Evolutionary conservation across 2,329 filamentous ascomycete genomes (phyloP), one percentile per base, ranked within the genome.

Genomic region (Biscogniauxia mediterranea): DNA sequence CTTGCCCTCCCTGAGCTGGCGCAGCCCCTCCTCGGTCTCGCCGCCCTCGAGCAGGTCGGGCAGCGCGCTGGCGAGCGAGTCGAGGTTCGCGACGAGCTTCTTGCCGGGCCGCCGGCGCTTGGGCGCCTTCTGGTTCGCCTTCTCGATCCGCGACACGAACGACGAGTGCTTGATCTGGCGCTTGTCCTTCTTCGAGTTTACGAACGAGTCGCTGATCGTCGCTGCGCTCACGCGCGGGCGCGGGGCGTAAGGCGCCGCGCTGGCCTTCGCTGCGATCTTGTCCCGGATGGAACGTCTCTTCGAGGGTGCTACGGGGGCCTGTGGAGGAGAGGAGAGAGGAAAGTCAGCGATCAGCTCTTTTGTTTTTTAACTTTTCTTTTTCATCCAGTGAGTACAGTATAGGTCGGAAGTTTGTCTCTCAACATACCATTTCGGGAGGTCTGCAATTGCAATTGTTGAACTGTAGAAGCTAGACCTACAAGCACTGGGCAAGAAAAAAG

Each of bases 111-210:
- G 78, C 66, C 90, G 81, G 7, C 87, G 83, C 74, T 89, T 89
- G n/a, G 82, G 79, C 8, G 82, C 75, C 71, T 83, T 86, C 58
- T 75, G 74, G 57, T 75, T 69, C 61, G 79, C 68, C 67, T 93
- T 92, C 66, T 87, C 80, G 69, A 97, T 90, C 65, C 88, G 90
- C 20, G 87, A 89, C 26, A 96, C 81, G 66, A 98, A 92, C 15
- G 88, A 79, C 0, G 90, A 89, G 80, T 92, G 92, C 73, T 93
- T 93, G 69, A 96, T 91, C 38, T 83, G 79, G 23, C 89, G 90
- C 80, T 94, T 96, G 79, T 96, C 91, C 73, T 85, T 88, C 77
- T 97, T 98, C 65, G 83, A 87, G 58, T 87, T 84, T 63, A 87
- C 79, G 76, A 94, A 93, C 62, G 74, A 65, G 73, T 87, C 83